Base-by-base conservation (phyloP, 805 yeast species). In the Candida awuae region DNA sequence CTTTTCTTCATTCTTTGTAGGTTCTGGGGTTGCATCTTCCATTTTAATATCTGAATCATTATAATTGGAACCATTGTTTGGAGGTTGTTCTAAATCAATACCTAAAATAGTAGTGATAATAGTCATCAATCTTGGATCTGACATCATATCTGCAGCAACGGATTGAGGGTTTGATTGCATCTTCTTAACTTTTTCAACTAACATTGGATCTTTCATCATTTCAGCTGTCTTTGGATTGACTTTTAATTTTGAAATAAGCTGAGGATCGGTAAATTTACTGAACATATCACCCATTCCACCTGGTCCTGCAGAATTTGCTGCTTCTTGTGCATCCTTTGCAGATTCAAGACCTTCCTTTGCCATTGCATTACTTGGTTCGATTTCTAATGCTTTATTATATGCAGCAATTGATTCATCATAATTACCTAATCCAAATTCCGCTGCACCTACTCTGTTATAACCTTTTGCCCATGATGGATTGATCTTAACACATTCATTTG, bases 381-480 rank as follows among this genome's bases (percentile, higher is more conserved):
- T 61, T 54, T 81, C 83, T 49, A 90, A 65, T 7, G 95, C 94
- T 59, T 81, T 80, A 47, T 77, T 67, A 62, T 86, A 90, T 19
- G 82, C 68, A 20, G 61, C 60, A 50, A 73, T 74, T 33, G 97
- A 92, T 17, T 75, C 83, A 22, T 83, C 87, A 35, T 80, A 71
- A 44, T 84, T 73, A 14, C 86, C 86, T 44, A 83, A 66, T n/a
- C 98, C 98, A 53, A 70, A 80, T 35, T 80, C 76, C 23, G 98
- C 98, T 48, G 97, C 88, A 43, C 85, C 99, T 27, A 83, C 82
- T 63, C 99, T 80, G 55, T 79, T 83, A 68, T 83, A 84, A 34
- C 97, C 98, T 64, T 92, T 92, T 17, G 96, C 87, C 97, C 97
- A 92, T 2, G 80, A 49, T 13, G 87, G 80, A 48, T 84, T 85